Evolutionary conservation across 805 yeast genomes (phyloP), one percentile per base, ranked within the genome.

Genomic region (Spencermartinsiella europaea): DNA sequence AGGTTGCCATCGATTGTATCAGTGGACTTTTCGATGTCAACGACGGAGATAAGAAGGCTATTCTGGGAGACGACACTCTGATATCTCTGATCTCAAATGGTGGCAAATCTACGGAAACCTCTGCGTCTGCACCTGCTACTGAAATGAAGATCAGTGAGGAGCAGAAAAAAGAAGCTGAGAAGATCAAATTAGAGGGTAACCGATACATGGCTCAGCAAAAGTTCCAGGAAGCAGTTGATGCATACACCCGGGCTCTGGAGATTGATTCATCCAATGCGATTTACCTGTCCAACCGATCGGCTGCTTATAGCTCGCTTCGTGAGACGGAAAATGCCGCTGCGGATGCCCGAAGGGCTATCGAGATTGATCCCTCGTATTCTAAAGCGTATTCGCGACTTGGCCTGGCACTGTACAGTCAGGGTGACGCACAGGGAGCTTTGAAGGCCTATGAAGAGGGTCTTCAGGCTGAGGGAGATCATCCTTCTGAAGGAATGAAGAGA

Each of bases 331-430:
- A 76, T 52, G 98, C 99, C 2, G 77, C 85, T 35, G 71, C 71
- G 38, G 99, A 93, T 65, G 96, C 98, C 22, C 76, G 84, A 59
- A 71, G 72, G 46, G 96, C 99, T 36, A 81, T 88, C 47, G 75
- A 77, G 50, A 70, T 81, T 44, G 89, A 91, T 62, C 84, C 96
- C 45, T 59, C 71, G 4, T 93, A 87, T 59, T 81, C 96, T 27
- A 90, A 91, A 72, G 96, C 95, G 8, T 93, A 89, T 75, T 86
- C 96, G 4, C 83, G 99, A 67, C 73, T 93, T 56, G 99, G 98
- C 2, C 79, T 90, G 57, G 98, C 99, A 3, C 80, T 83, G 62
- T 91, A 83, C 66, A 95, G 96, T n/a, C 72, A 85, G 49, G 95
- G 95, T n/a, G 91, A 90, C 62, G 81, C 91, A 49, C 81, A 85